Percentiles rank a stretch among this genome's conserved stretches.
Conservation (phyloP, 108 stramenopile genomes). For the Cylindrotheca fusiformis region DNA sequence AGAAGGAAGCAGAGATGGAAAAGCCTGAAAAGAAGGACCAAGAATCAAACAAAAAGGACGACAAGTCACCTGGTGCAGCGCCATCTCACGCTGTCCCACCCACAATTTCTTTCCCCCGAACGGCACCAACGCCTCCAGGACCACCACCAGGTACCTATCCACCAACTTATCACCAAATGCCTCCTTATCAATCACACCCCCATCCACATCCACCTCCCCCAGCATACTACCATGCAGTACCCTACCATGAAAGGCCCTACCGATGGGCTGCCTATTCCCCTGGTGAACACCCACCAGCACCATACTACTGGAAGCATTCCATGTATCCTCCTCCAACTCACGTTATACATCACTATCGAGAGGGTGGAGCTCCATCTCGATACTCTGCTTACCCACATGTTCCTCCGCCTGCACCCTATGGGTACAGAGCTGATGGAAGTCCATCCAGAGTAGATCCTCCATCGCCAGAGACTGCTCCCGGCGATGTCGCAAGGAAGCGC, state of each 20-base stretch:
- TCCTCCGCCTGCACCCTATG: not conserved
- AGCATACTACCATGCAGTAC: slow-evolving; percentile 13
- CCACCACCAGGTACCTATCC: not conserved
- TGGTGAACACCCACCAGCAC: not conserved
- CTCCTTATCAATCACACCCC: slow-evolving; percentile 10
- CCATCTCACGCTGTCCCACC: slow-evolving; percentile 11
- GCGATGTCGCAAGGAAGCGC: not conserved
- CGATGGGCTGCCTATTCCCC: not conserved
- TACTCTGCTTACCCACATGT: not conserved
- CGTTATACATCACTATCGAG: not conserved
- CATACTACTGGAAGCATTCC: no score
- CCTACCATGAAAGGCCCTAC: slow-evolving; percentile 7
- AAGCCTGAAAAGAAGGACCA: not conserved
- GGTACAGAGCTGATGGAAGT: not conserved
- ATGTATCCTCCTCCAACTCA: slow-evolving; percentile 1
- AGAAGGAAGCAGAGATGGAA: not conserved
- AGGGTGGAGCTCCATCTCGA: not conserved
- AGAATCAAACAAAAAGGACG: not conserved
- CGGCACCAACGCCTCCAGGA: slow-evolving; percentile 14
- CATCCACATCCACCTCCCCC: slow-evolving; percentile 4
- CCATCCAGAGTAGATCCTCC: not conserved
- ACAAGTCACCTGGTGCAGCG: not conserved
- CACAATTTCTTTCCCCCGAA: slow-evolving; percentile 27
- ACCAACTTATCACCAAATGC: slow-evolving; percentile 2
- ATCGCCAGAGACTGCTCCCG: slow-evolving; percentile 12